Conservation (phyloP, 176 grass and related monocot species). For the Musa beccarii region DNA sequence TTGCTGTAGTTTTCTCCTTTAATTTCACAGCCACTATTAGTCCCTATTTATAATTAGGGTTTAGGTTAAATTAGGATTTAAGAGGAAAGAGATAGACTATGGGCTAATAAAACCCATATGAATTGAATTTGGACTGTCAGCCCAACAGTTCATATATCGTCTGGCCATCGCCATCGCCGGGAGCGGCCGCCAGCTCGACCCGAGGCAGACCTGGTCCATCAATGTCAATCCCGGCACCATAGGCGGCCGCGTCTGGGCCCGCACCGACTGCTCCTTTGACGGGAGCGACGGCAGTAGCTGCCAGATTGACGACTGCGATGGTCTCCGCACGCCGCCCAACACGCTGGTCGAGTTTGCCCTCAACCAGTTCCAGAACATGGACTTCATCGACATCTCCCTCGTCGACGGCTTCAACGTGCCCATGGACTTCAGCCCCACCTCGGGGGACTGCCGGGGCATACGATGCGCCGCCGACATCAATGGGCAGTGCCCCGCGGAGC, state of each 20-base stretch:
- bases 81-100: no score
- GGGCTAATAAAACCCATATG: no score
- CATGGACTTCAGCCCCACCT: slow-evolving; percentile 35
- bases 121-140: no score
- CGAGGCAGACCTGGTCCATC: slow-evolving; percentile 31
- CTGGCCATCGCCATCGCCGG: slow-evolving; percentile 22
- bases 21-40: no score
- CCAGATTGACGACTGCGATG: slow-evolving; percentile 15
- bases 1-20: no score
- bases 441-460: slow-evolving; percentile 13
- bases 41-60: no score
- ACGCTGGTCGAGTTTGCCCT: slow-evolving; percentile 44
- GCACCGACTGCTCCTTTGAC: slow-evolving; percentile 40
- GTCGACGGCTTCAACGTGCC: slow-evolving; percentile 5
- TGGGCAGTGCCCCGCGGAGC: slow-evolving; percentile 21
- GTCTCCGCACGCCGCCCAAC: slow-evolving; percentile 25
- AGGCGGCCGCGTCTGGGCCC: slow-evolving; percentile 28
- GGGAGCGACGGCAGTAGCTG: slow-evolving; percentile 14
- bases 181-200: slow-evolving; percentile 29
- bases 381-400: slow-evolving; percentile 46
- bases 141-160: no score
- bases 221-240: slow-evolving; percentile 17
- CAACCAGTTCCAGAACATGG: neutral
- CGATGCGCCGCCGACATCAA: slow-evolving; percentile 16
- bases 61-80: no score